Conservation (phyloP, 352 stramenopile genomes). For the Stephanocyclus meneghinianus region DNA sequence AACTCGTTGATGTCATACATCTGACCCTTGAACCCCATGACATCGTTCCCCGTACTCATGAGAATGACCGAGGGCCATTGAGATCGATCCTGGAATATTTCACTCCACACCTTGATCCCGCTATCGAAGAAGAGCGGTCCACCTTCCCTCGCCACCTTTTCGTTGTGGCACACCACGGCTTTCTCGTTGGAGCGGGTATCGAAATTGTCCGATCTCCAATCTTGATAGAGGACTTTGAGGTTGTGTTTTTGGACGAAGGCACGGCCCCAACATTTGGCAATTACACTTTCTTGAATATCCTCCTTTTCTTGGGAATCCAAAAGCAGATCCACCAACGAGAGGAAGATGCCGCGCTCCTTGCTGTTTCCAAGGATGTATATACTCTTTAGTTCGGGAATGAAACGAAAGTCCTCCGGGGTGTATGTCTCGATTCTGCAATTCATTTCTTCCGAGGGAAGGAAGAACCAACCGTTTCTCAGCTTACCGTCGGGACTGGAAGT, state of each 20-base stretch:
- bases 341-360: conserved; percentile 35
- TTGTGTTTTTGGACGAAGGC: conserved; percentile 16
- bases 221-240: conserved; percentile 20
- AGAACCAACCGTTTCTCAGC: conserved; percentile 30
- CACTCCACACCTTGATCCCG: neutral
- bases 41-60: conserved; percentile 1
- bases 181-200: neutral
- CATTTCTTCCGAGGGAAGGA: conserved; percentile 32
- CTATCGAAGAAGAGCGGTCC: neutral
- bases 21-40: neutral
- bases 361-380: conserved; percentile 63
- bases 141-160: neutral
- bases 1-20: conserved; percentile 13
- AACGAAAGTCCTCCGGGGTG: conserved; percentile 16
- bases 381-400: conserved; percentile 48
- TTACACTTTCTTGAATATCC: neutral
- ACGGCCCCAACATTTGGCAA: conserved; percentile 21
- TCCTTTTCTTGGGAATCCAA: conserved; percentile 27
- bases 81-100: conserved; percentile 15
- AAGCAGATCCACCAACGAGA: conserved; percentile 36
- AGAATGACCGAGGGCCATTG: conserved; percentile 11
- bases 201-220: conserved; percentile 5
- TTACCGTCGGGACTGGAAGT: conserved; percentile 5
- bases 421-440: conserved; percentile 41
- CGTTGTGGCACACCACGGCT: conserved; percentile 9